Evolutionary conservation across 2,329 filamentous ascomycete species (phyloP), one percentile per base, ranked within the genome.

Genomic region (Colletotrichum noveboracense): DNA sequence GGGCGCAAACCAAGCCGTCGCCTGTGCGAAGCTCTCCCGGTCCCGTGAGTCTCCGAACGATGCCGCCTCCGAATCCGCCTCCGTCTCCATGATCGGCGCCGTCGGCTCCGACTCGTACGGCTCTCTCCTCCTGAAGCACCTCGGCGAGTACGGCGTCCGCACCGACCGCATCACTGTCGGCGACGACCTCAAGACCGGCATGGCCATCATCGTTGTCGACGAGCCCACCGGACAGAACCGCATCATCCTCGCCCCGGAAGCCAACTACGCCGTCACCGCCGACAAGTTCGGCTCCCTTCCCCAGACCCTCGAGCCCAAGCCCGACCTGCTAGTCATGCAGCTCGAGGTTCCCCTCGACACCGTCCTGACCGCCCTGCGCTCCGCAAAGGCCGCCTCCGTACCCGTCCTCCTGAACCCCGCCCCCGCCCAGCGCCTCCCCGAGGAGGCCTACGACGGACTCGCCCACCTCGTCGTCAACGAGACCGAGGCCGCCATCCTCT

Each of bases 1-100:
- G 87, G 96, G 96, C 78, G 96, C 96, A 76, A 98, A 98, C 87
- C 96, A 98, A 87, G 96, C 96, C 75, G 94, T 98, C 71, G 95
- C 96, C 28, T 96, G 94, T 85, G 94, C 93, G 66, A 94, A 96
- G 77, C 91, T 97, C 66, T 97, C 95, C 1, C 91, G 94, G 64
- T 81, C 88, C 32, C 75, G 76, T 52, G 60, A 34, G 34, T 56
- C 24, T 36, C 52, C 34, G 28, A 79, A 82, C 36, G 75, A 82
- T 75, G 78, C 83, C 69, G 75, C 81, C 62, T 82, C 89, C 36
- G 80, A 85, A 6, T 77, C 80, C 21, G 81, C 83, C 48, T 78
- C 82, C 52, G 90, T 96, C 52, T 88, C 90, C 80, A 96, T 96
- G 93, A 85, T 95, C 24, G 94, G 94, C 65, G 92, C 93, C 18